These are phyloP conservation scores for Stropharia rugosoannulata DNA, from an alignment of 768 basidiomycete genomes.

Conservation along the genomic window DNA sequence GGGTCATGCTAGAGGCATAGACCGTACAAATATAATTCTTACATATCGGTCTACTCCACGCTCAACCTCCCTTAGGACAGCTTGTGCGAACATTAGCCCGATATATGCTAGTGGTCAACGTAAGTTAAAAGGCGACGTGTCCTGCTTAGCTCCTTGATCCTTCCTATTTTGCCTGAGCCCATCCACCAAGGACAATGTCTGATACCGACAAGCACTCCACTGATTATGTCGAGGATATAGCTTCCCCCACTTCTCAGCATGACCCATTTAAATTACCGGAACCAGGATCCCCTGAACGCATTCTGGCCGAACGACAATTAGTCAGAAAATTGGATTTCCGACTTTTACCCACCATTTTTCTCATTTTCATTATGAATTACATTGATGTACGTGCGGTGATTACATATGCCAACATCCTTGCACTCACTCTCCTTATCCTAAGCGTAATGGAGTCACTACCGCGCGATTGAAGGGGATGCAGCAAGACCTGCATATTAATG, in stretches of 20 bases:
- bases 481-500: conserved; percentile 44
- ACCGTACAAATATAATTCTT: too few species aligned
- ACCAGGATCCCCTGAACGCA: conserved; percentile 27
- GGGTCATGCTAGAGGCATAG: not conserved
- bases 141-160: not conserved
- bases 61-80: not conserved
- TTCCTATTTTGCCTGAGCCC: not conserved
- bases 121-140: not conserved
- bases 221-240: conserved; percentile 4
- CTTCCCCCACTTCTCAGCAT: not conserved
- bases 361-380: conserved; percentile 68
- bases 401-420: not conserved
- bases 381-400: conserved; percentile 48
- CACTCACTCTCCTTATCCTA: not conserved
- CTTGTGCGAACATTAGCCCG: conserved; percentile 1
- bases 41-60: not conserved
- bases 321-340: conserved; percentile 56
- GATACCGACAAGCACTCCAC: conserved; percentile 15
- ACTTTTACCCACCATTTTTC: conserved; percentile 53
- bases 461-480: conserved; percentile 52
- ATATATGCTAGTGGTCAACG: not conserved
- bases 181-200: conserved; percentile 7
- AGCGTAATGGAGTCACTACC: conserved; percentile 52
- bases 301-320: conserved; percentile 40
- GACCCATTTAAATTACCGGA: conserved; percentile 11